phyloP scores from a whole-genome alignment of 352 stramenopile species.

The Peronosclerospora sorghi region DNA sequence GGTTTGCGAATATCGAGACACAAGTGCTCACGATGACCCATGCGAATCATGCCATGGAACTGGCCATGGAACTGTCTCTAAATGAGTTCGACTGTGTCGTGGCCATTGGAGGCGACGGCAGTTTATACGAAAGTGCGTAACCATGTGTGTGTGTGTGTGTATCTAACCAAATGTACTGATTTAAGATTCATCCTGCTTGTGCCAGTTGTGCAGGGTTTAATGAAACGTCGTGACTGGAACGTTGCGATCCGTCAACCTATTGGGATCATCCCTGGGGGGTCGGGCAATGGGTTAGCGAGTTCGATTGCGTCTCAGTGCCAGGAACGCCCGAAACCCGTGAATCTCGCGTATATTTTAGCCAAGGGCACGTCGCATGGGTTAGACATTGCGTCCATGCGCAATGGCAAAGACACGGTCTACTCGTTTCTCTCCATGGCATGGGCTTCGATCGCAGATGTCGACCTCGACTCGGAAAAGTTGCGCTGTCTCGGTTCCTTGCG shows the following conservation, averaged over 20 bases:
- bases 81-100: constrained; percentile 56
- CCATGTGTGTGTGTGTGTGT: constrained; percentile 1
- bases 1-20: too few relatives aligned
- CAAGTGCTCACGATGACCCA: too few relatives aligned
- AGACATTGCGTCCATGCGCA: constrained; percentile 54
- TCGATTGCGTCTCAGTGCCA: constrained; percentile 45
- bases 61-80: constrained; percentile 37
- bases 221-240: constrained; percentile 63
- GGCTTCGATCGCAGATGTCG: constrained; percentile 74
- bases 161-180: too few relatives aligned
- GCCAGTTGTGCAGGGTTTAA: constrained; percentile 61
- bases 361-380: constrained; percentile 57
- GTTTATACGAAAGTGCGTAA: constrained; percentile 41
- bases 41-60: constrained; percentile 39
- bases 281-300: constrained; percentile 56
- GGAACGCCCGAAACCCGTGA: constrained; percentile 33
- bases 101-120: constrained; percentile 45
- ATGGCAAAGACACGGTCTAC: constrained; percentile 47
- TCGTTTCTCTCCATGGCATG: constrained; percentile 78
- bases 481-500: constrained; percentile 47
- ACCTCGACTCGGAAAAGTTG: constrained; percentile 66
- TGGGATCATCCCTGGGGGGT: constrained; percentile 45
- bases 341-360: constrained; percentile 49
- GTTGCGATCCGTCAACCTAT: constrained; percentile 52
- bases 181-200: too few relatives aligned